These are phyloP conservation scores for Camelina laxa DNA, from an alignment of 345 rosid species.

Conservation along the genomic window DNA sequence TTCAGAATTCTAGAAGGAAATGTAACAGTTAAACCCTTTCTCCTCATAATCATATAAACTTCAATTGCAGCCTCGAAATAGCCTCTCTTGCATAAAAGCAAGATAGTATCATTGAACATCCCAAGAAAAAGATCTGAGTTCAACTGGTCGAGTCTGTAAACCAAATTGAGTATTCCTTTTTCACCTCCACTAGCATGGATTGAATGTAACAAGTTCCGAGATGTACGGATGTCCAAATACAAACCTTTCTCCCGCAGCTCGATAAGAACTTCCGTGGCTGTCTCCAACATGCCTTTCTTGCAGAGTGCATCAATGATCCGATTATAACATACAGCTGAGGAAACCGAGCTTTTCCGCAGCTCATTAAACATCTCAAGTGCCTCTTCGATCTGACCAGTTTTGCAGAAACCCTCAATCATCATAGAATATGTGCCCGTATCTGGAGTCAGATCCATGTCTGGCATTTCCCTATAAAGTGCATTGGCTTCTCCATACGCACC, in stretches of 20 bases:
- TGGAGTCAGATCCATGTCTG: slow-evolving; percentile 59
- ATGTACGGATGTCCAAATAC: slow-evolving; percentile 47
- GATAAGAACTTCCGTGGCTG: slow-evolving; percentile 60
- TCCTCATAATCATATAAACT: slow-evolving; percentile 55
- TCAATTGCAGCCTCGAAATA: slow-evolving; percentile 51
- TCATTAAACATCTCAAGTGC: slow-evolving; percentile 83
- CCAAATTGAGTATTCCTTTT: slow-evolving; percentile 55
- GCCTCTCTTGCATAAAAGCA: slow-evolving; percentile 64
- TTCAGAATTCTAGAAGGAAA: slow-evolving; percentile 52
- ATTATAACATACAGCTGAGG: slow-evolving; percentile 67
- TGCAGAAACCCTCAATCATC: slow-evolving; percentile 66
- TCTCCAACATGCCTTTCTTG: slow-evolving; percentile 58
- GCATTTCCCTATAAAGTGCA: slow-evolving; percentile 65
- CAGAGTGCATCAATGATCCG: slow-evolving; percentile 67
- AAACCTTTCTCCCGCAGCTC: slow-evolving; percentile 63
- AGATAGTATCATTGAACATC: slow-evolving; percentile 57
- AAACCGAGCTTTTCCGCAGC: slow-evolving; percentile 53
- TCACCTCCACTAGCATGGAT: slow-evolving; percentile 49
- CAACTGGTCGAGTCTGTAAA: slow-evolving; percentile 51
- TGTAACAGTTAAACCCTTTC: slow-evolving; percentile 47
- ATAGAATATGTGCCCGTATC: slow-evolving; percentile 63
- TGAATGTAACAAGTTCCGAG: slow-evolving; percentile 53
- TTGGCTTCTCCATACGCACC: slow-evolving; percentile 78
- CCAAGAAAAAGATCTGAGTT: slow-evolving; percentile 38
- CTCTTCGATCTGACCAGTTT: slow-evolving; percentile 67